Conservation (phyloP, 2,329 filamentous ascomycete species). For the Colletotrichum sp. region DNA sequence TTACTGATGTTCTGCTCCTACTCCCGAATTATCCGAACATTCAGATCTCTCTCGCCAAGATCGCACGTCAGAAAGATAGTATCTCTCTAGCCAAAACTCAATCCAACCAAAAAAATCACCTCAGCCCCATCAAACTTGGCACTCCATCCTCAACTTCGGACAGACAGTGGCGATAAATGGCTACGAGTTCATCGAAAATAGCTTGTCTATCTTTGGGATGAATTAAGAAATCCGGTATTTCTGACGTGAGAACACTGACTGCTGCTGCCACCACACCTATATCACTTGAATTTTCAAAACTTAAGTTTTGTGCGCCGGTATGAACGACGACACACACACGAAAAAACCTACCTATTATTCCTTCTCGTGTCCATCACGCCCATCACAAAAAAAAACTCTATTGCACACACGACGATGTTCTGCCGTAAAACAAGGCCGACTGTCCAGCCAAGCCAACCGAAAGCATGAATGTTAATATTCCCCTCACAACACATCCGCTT, state of each 20-base stretch:
- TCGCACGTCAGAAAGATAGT: neutral
- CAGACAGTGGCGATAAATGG: neutral
- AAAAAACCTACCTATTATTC: neutral
- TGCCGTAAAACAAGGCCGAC: neutral
- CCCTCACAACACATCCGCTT: neutral
- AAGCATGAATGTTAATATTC: neutral
- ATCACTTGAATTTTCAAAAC: neutral
- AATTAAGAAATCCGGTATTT: neutral
- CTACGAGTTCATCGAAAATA: neutral
- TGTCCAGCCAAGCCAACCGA: neutral
- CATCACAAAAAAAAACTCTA: neutral
- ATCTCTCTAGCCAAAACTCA: neutral
- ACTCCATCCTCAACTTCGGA: neutral
- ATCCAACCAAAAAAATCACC: neutral
- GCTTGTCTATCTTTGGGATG: neutral
- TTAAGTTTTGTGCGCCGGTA: neutral
- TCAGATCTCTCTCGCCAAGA: neutral
- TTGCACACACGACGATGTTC: neutral
- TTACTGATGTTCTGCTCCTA: neutral
- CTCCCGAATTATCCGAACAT: neutral
- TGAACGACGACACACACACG: neutral
- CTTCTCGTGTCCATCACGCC: neutral
- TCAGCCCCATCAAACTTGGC: neutral
- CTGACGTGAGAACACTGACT: neutral
- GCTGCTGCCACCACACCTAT: neutral